Base-by-base conservation (phyloP, 2,329 filamentous ascomycete genomes). In the Juglanconis oblonga region DNA sequence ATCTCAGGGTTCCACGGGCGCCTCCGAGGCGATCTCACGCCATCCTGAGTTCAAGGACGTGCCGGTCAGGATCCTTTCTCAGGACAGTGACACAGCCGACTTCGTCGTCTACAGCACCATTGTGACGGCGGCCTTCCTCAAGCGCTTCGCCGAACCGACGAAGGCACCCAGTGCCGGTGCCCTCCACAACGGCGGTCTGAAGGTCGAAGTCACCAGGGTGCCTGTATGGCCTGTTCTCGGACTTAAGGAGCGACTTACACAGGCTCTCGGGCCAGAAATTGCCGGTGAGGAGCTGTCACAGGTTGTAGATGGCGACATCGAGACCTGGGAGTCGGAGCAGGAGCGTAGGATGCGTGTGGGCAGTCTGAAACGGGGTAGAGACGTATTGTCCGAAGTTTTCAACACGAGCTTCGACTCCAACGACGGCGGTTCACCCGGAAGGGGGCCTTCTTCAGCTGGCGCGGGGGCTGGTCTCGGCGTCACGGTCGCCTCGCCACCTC, bases 141-240 rank as follows among this genome's bases (percentile, higher is more conserved):
- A 75, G 49, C 77, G 79, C 63, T 84, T 86, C 57, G 74, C 83
- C 58, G 65, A 77, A 13, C 83, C 82, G 0, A 70, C 73, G 55
- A 77, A 74, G 56, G 73, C 74, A 2, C 76, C 76, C 1, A 32
- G 57, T 8, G 50, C 55, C 11, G 64, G 67, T 3, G 65, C 71
- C 3, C 65, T 64, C 2, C 66, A 67, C 4, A 66, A 68, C 13
- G 52, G 71, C 3, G 75, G 76, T 2, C 70, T 86, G 61, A 71
- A 71, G 40, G 79, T 86, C 24, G 73, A 78, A 38, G 79, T 80
- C 67, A 73, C 74, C 2, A 75, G 75, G 7, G 79, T 86, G 2
- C 78, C 79, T 0, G 74, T 81, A 32, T 85, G 81, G 81, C 83
- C 83, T 0, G 74, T 84, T 5, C 67, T 83, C 0, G 83, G 82